Conservation (phyloP, 306 rosid genomes). For the Trichosanthes truncata region DNA sequence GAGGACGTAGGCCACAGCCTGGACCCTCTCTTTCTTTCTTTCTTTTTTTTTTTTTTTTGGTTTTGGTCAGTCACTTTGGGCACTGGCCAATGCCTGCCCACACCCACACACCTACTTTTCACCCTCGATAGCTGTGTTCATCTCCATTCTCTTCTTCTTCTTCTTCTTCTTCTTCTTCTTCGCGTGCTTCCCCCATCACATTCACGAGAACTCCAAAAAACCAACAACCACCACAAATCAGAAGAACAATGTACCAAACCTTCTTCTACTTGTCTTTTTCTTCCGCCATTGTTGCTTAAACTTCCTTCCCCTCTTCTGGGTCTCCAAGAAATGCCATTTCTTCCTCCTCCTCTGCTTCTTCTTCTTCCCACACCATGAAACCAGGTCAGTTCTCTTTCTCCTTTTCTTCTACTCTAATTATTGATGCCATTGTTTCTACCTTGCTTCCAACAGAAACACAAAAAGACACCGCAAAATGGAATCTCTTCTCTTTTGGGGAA, state of each 20-base stretch:
- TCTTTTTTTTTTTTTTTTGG: background rate
- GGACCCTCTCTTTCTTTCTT: too few relatives aligned
- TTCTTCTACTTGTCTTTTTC: background rate
- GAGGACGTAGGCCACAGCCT: background rate
- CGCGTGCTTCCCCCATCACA: background rate
- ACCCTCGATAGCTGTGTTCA: background rate
- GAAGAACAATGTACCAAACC: background rate
- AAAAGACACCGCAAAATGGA: background rate
- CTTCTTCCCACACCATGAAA: slow-evolving; percentile 15
- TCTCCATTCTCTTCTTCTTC: background rate
- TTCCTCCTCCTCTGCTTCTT: slow-evolving; percentile 17
- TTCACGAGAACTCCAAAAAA: background rate
- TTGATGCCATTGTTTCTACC: background rate
- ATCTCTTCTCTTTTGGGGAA: background rate
- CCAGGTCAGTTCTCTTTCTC: background rate
- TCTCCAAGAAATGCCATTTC: background rate
- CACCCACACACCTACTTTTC: background rate
- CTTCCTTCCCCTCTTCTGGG: background rate
- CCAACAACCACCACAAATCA: background rate
- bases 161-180: background rate
- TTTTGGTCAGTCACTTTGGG: background rate
- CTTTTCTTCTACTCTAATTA: background rate
- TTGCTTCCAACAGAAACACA: background rate
- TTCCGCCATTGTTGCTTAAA: background rate
- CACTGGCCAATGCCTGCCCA: background rate